These are phyloP conservation scores for Talaromyces thailandensis DNA, from an alignment of 495 filamentous ascomycete species.

Conservation along the genomic window DNA sequence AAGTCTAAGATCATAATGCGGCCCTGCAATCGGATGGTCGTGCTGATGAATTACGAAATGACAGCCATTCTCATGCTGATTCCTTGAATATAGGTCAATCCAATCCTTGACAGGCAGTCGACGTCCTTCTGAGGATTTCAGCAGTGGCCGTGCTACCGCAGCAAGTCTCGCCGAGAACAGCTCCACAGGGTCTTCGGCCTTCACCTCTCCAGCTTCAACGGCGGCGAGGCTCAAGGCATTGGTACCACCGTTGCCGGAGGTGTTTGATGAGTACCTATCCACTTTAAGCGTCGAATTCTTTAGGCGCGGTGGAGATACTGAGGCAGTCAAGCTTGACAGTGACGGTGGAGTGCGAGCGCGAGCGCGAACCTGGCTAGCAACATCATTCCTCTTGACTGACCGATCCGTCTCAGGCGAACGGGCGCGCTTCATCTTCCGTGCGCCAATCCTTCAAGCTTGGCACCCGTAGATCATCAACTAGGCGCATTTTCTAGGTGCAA, in stretches of 20 bases:
- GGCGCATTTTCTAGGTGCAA: not conserved
- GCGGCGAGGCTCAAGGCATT: slow-evolving; percentile 27
- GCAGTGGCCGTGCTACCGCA: slow-evolving; percentile 15
- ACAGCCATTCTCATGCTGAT: slow-evolving; percentile 35
- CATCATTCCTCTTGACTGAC: not conserved
- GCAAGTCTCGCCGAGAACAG: slow-evolving; percentile 39
- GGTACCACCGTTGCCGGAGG: not conserved
- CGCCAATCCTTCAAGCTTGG: not conserved
- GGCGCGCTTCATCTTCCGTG: slow-evolving; percentile 3
- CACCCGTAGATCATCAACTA: not conserved
- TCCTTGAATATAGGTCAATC: slow-evolving; percentile 41
- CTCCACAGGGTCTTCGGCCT: slow-evolving; percentile 42
- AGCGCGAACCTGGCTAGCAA: not conserved
- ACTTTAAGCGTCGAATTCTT: not conserved
- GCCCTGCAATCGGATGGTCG: slow-evolving; percentile 57
- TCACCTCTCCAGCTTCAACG: slow-evolving; percentile 48
- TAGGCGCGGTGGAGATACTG: slow-evolving; percentile 9
- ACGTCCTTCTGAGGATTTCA: slow-evolving; percentile 10
- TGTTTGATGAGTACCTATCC: not conserved
- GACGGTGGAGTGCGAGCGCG: not conserved
- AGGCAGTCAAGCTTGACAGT: slow-evolving; percentile 6
- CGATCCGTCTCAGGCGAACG: not conserved
- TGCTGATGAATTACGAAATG: slow-evolving; percentile 65
- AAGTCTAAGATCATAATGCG: slow-evolving; percentile 56
- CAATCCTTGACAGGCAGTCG: slow-evolving; percentile 38